Base-by-base conservation (phyloP, 179 eudicot species). In the Silene noctiflora region DNA sequence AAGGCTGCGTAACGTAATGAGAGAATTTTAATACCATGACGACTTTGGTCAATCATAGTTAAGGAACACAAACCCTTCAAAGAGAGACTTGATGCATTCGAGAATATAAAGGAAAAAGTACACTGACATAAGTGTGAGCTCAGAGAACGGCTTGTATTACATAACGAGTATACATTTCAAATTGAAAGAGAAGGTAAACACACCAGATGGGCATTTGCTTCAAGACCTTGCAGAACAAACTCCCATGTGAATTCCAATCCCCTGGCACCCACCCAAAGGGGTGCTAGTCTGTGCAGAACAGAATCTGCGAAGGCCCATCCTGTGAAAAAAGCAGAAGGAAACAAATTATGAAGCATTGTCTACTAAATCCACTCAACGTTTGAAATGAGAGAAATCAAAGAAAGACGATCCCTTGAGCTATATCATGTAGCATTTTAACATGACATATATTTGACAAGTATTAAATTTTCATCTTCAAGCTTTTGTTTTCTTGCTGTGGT, bases 251-350 rank as follows among this genome's bases (percentile, higher is more conserved):
- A 95, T 79, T 95, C 99, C 60, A 93, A 80, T 67, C 97, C 99
- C 84, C 97, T 93, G 61, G 99, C 99, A 72, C 97, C 99, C 66
- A 93, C 89, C 99, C 99, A 95, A 77, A 95, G 99, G 48, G 99
- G 99, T 59, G 91, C 93, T 84, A 95, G 82, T 75, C 97, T 88
- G 79, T 95, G 99, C 72, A 95, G 78, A 84, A 95, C 93, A 76
- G 99, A 81, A 84, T 93, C 95, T 19, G 99, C 99, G 84, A 95
- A 95, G 63, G 99, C 99, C 99, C 99, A 95, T 24, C 99, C 99
- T 95, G 88, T 78, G 78, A 68, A 85, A 70, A 51, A 75, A 80
- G 21, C 6, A 77, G 39, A 77, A 80, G 22, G 4, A 75, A 31
- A 72, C 44, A 42, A 20, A 17, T 59, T 29, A 69, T 33, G 3